A percentile compares a stretch with the other conserved stretches of the same genome.
Conservation (phyloP, 129 eudicot genomes). For the Centaurea solstitialis region DNA sequence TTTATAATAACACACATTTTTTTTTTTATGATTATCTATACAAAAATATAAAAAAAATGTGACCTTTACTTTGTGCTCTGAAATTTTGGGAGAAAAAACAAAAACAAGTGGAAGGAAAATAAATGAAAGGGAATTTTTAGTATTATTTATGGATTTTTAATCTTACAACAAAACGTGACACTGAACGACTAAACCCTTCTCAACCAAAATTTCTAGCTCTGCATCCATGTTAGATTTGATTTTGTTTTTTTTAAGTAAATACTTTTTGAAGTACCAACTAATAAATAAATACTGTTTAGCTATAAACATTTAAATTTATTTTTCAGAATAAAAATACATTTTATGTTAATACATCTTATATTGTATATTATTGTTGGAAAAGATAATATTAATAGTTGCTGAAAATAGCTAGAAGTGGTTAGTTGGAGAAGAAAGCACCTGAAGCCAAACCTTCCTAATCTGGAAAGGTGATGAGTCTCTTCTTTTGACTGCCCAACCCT, state of each 20-base stretch:
- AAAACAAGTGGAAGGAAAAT: no score
- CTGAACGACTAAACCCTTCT: no score
- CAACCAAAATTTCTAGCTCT: not conserved
- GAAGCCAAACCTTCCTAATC: constrained; percentile 24
- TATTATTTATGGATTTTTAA: no score
- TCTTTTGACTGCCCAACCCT: constrained; percentile 19
- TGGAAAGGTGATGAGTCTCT: constrained; percentile 10
- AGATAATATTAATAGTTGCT: not conserved
- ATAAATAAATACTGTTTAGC: not conserved
- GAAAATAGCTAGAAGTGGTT: not conserved
- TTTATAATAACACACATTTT: no score
- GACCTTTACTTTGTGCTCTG: no score
- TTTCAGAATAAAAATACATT: not conserved
- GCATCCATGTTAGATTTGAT: no score
- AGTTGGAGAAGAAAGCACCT: constrained; percentile 24
- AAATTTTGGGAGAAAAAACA: no score
- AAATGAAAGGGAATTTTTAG: no score
- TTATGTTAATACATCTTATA: not conserved
- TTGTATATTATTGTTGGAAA: no score
- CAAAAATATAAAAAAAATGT: no score
- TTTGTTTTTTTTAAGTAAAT: not conserved
- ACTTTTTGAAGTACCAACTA: not conserved
- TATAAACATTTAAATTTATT: not conserved
- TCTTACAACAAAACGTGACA: no score
- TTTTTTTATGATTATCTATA: no score